Percentiles rank a stretch among this genome's conserved stretches.
phyloP scores from a whole-genome alignment of 2,329 filamentous ascomycete genomes.

The Alternaria sp. region DNA sequence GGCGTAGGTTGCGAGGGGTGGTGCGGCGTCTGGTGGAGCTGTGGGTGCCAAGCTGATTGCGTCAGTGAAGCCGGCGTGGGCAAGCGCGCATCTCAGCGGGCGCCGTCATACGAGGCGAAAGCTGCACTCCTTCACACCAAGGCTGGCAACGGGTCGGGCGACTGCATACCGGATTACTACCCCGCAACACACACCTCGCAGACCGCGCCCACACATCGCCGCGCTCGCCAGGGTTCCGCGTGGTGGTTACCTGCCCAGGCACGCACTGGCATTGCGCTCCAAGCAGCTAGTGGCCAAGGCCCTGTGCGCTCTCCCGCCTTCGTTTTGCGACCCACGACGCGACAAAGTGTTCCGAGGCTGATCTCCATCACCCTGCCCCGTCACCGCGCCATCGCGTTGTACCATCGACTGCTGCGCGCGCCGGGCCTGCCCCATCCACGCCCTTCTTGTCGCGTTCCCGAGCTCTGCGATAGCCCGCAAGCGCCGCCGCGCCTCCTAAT shows the following conservation, averaged over 20 bases:
- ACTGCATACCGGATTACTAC: neutral
- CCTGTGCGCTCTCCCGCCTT: constrained; percentile 17
- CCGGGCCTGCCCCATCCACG: neutral
- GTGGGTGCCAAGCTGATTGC: constrained; percentile 10
- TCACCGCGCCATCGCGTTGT: constrained; percentile 13
- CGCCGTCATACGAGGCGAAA: constrained; percentile 8
- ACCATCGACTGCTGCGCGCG: constrained; percentile 11
- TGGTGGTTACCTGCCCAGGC: constrained; percentile 5
- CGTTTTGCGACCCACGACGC: constrained; percentile 26
- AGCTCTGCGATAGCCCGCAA: constrained; percentile 10
- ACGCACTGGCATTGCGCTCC: constrained; percentile 9
- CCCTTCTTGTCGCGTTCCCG: constrained; percentile 6
- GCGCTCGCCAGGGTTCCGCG: constrained; percentile 10
- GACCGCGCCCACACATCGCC: neutral
- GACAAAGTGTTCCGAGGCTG: constrained; percentile 23
- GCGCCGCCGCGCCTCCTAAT: constrained; percentile 17
- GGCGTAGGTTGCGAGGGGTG: neutral
- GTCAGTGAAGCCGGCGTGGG: constrained; percentile 10
- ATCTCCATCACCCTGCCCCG: constrained; percentile 27
- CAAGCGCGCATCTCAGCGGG: neutral
- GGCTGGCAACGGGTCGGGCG: neutral
- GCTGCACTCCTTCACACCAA: constrained; percentile 7
- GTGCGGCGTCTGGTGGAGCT: neutral
- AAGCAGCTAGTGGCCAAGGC: constrained; percentile 14
- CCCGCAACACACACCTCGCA: constrained; percentile 4